Evolutionary conservation across 2,329 filamentous ascomycete species (phyloP).

Genomic region (Harringtonia aguacate): DNA sequence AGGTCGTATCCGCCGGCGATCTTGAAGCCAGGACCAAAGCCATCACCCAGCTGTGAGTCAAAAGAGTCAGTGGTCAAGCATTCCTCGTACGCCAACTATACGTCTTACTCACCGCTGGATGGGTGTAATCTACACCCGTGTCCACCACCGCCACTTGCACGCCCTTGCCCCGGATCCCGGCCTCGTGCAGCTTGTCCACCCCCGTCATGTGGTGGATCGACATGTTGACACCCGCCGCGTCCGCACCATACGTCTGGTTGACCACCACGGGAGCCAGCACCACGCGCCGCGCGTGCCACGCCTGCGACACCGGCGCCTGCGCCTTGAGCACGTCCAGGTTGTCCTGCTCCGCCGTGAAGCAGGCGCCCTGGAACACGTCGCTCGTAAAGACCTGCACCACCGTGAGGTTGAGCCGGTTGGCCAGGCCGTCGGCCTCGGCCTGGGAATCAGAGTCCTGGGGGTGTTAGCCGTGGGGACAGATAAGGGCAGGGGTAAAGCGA

Average conservation of each 20-base stretch:
- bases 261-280: not conserved
- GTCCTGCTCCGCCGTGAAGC: conserved; percentile 1
- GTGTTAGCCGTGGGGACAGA: not conserved
- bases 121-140: conserved; percentile 9
- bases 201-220: conserved; percentile 12
- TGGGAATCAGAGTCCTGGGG: not conserved
- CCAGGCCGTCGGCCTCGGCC: not conserved
- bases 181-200: conserved; percentile 11
- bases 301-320: conserved; percentile 2
- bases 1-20: conserved; percentile 15
- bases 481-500: not conserved
- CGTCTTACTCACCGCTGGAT: conserved; percentile 7
- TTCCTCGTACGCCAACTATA: not conserved
- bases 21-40: conserved; percentile 14
- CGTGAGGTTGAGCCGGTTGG: conserved; percentile 1
- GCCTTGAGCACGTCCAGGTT: conserved; percentile 5
- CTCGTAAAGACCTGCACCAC: not conserved
- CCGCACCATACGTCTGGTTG: conserved; percentile 1
- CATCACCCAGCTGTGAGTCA: conserved; percentile 17
- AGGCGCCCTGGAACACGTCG: conserved; percentile 3
- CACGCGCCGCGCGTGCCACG: conserved; percentile 3
- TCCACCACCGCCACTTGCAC: conserved; percentile 10
- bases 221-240: conserved; percentile 3
- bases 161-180: conserved; percentile 11
- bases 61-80: not conserved